phyloP scores from a whole-genome alignment of 257 asterid species.

The Anisodus tanguticus region DNA sequence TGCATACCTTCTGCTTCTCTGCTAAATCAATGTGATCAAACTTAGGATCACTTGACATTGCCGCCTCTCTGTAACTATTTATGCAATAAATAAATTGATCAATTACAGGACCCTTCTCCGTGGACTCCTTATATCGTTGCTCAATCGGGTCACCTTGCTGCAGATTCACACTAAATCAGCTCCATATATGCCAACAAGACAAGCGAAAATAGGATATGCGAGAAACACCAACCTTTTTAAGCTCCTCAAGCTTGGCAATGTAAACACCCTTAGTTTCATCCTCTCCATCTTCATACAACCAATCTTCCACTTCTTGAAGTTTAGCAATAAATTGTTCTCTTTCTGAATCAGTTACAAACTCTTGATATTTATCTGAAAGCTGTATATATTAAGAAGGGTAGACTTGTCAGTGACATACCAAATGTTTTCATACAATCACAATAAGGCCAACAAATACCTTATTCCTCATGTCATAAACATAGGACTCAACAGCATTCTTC shows the following conservation, averaged over 20 bases:
- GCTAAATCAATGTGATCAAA: constrained; percentile 82
- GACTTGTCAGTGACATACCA: not conserved
- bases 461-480: constrained; percentile 89
- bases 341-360: constrained; percentile 70
- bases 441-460: constrained; percentile 53
- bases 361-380: constrained; percentile 79
- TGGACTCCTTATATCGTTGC: constrained; percentile 77
- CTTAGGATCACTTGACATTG: constrained; percentile 68
- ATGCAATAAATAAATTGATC: constrained; percentile 69
- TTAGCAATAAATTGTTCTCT: constrained; percentile 66
- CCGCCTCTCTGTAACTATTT: constrained; percentile 84
- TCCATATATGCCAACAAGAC: not conserved
- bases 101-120: constrained; percentile 71
- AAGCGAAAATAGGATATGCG: not conserved
- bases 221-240: constrained; percentile 51
- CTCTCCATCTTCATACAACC: constrained; percentile 97
- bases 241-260: constrained; percentile 85
- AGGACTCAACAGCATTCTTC: constrained; percentile 96
- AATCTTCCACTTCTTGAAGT: constrained; percentile 94
- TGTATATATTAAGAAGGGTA: constrained; percentile 40
- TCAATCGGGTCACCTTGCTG: constrained; percentile 96
- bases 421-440: not conserved
- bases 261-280: constrained; percentile 83
- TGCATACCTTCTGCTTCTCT: constrained; percentile 76
- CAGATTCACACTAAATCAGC: constrained; percentile 28